Evolutionary conservation across 192 early-diverging fungal species (phyloP).

Genomic region (Mortierella antarctica): DNA sequence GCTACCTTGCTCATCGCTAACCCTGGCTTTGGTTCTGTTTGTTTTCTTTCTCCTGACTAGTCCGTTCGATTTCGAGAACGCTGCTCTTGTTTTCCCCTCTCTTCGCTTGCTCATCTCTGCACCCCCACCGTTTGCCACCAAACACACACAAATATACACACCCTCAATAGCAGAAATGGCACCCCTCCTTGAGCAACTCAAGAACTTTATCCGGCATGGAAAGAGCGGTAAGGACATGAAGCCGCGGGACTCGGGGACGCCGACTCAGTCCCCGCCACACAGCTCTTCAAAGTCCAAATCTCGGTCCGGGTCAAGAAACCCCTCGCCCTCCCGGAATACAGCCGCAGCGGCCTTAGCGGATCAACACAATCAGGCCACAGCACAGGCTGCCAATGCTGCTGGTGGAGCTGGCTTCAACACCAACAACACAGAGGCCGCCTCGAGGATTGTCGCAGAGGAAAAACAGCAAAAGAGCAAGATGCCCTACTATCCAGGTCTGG

Average conservation of each 20-base stretch:
- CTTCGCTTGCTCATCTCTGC: neutral
- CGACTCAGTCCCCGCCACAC: neutral
- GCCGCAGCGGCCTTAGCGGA: neutral
- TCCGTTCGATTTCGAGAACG: too few species aligned
- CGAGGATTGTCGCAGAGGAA: conserved; percentile 64
- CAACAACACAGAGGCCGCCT: conserved; percentile 54
- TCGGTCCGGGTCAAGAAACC: conserved; percentile 15
- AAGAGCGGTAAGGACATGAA: conserved; percentile 53
- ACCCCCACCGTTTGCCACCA: neutral
- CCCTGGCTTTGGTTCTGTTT: neutral
- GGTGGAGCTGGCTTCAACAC: conserved; percentile 21
- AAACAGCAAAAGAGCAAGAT: conserved; percentile 59
- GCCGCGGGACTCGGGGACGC: conserved; percentile 34
- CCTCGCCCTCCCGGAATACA: conserved; percentile 31
- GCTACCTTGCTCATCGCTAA: neutral
- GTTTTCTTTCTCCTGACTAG: neutral
- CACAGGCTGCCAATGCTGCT: neutral
- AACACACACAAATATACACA: neutral
- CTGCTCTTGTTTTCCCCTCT: neutral
- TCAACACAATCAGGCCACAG: neutral
- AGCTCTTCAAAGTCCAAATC: conserved; percentile 12
- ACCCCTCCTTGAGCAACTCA: conserved; percentile 58
- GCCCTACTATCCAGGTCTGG: conserved; percentile 68
- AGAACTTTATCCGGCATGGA: conserved; percentile 61
- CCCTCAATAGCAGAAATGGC: conserved; percentile 18